Base-by-base conservation (phyloP, 2,329 filamentous ascomycete genomes). In the Rhexocercosporidium sp. region DNA sequence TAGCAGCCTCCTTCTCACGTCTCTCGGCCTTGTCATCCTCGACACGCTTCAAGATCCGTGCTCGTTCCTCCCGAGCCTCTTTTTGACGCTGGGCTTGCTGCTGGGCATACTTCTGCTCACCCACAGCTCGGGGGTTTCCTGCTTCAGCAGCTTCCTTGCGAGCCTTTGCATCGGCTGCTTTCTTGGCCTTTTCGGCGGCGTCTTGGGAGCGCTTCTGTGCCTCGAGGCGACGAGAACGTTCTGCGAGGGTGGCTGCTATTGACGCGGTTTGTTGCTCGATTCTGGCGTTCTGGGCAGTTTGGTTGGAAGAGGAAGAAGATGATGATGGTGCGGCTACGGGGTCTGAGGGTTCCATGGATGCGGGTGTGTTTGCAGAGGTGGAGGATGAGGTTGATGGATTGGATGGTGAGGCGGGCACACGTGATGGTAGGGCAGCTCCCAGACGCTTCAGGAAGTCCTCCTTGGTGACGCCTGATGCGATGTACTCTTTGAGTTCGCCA, bases 401-500 rank as follows among this genome's bases (percentile, higher is more conserved):
- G n/a, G 66, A 47, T 51, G 65, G 47, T 56, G 67, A 59, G 11
- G 65, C 31, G 29, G 64, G 54, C 39, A 56, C 66, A 64, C 49
- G 53, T 65, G 69, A 66, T 61, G 65, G 67, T 14, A 76, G 72
- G 53, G 82, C 82, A 64, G 79, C 78, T 16, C 78, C 77, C 3
- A 93, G 70, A 27, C 88, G 83, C 51, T 81, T 82, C 57, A 88
- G 77, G 66, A 96, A 93, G 9, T 92, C 89, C 18, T 90, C 85
- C 75, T 87, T 90, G 16, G 82, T 79, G 9, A 86, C 84, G 9
- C 89, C 90, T 0, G 87, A 81, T 44, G 88, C 83, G 11, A 97
- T 84, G 77, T 94, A 94, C 77, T 95, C 90, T 75, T 91, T 89
- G 16, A 97, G 81, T 69, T 92, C 86, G 9, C 91, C 93, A 78